Evolutionary conservation across 306 rosid species (phyloP).

Genomic region (Oemleria cerasiformis): DNA sequence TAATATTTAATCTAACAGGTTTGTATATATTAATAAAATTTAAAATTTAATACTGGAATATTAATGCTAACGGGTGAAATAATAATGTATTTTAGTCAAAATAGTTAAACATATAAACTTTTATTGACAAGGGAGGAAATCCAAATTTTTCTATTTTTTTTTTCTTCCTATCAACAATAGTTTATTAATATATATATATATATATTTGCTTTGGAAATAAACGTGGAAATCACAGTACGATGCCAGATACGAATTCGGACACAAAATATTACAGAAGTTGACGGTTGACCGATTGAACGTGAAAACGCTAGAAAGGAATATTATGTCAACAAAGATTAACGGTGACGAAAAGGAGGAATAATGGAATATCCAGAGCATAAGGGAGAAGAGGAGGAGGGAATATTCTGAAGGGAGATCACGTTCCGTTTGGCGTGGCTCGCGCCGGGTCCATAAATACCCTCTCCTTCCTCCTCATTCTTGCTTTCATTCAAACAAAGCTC

Average conservation of each 20-base stretch:
- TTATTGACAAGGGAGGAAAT: too few species aligned
- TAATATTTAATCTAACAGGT: too few species aligned
- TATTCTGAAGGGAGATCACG: conserved; percentile 12
- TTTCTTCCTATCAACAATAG: too few species aligned
- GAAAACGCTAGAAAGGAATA: background rate
- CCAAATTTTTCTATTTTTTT: too few species aligned
- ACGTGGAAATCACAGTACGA: background rate
- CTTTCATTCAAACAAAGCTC: background rate
- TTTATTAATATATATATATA: too few species aligned
- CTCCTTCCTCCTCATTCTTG: background rate
- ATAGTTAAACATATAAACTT: too few species aligned
- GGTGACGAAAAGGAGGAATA: background rate
- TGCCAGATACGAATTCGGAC: background rate
- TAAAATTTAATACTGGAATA: too few species aligned
- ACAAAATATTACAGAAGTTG: background rate
- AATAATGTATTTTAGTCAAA: too few species aligned
- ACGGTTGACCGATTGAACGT: background rate
- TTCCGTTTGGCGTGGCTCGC: background rate
- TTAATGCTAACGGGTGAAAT: too few species aligned
- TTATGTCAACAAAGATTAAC: background rate
- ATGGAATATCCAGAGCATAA: conserved; percentile 21
- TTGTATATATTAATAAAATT: too few species aligned
- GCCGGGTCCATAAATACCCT: conserved; percentile 6
- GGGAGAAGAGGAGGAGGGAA: background rate
- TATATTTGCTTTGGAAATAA: background rate